Base-by-base conservation (phyloP, 371 early-diverging fungal genomes). In the Syncephalastrum sp. region DNA sequence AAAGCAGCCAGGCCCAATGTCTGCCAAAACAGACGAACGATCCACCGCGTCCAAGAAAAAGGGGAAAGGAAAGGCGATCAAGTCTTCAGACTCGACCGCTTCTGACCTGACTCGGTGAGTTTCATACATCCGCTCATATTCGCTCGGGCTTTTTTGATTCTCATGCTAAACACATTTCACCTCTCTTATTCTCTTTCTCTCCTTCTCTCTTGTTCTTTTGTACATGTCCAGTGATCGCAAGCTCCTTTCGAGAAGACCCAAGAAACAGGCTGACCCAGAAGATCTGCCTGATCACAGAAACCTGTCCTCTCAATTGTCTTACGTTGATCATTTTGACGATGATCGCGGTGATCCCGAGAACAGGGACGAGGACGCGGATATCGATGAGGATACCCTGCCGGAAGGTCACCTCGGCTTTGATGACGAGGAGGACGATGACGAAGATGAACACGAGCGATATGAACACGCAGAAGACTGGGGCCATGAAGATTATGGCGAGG, bases 191-290 rank as follows among this genome's bases (percentile, higher is more conserved):
- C n/a, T 8, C 13, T 50, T 50, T 50, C 10, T 50, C 24, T 21
- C 21, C 2, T 2, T 21, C 21, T 21, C 21, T 21, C 21, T 21
- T 21, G 21, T 21, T 21, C 21, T 0, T 21, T 50, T 50, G 15
- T 4, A 8, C 4, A 46, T 46, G 38, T 33, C 10, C 3, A 46
- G 46, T 7, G 46, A 46, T n/a, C 19, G 19, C 46, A 46, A n/a
- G 46, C 10, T 46, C 5, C 21, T 13, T 10, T 21, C 23, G 7
- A 50, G 57, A n/a, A 56, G 47, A 42, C 19, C 49, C 7, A 65
- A 57, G 56, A 65, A 65, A 42, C 66, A 65, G 42, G 45, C 61
- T 16, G 66, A 65, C 54, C 66, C 66, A 14, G 66, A 60, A 54
- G 58, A 47, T 14, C 29, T 65, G 16, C 53, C 56, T 17, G 66